These are phyloP conservation scores for Camellia lanceoleosa DNA, from an alignment of 148 eudicot genomes.

Conservation along the genomic window DNA sequence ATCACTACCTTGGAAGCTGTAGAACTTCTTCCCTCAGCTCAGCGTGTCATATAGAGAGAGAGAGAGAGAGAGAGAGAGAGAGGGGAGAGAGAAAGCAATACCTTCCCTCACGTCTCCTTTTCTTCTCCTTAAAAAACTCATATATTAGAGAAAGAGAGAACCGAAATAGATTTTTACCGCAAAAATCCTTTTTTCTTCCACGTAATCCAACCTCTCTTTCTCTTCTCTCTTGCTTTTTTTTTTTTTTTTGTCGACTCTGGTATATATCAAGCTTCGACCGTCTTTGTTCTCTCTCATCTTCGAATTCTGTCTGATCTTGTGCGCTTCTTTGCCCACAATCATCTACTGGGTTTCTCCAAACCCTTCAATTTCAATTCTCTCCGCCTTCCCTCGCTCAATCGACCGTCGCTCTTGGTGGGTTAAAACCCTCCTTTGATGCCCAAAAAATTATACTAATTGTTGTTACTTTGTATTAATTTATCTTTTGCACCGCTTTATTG, in stretches of 20 bases:
- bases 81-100: background rate
- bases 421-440: conserved; percentile 13
- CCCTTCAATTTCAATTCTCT: conserved; percentile 2
- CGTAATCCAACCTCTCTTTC: conserved; percentile 31
- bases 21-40: background rate
- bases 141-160: background rate
- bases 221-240: background rate
- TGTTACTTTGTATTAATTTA: background rate
- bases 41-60: background rate
- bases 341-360: background rate
- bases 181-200: conserved; percentile 24
- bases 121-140: conserved; percentile 1
- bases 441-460: background rate
- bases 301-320: background rate
- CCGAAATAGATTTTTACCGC: background rate
- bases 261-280: no score
- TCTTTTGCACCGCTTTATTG: background rate
- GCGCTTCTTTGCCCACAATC: background rate
- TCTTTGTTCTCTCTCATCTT: background rate
- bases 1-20: background rate
- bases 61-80: background rate
- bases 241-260: background rate
- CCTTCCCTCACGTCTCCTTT: conserved; percentile 10
- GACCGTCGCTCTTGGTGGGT: conserved; percentile 28
- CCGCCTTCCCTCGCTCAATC: conserved; percentile 9